Conservation (phyloP, 2,329 filamentous ascomycete genomes). For the Colletotrichum sp. region DNA sequence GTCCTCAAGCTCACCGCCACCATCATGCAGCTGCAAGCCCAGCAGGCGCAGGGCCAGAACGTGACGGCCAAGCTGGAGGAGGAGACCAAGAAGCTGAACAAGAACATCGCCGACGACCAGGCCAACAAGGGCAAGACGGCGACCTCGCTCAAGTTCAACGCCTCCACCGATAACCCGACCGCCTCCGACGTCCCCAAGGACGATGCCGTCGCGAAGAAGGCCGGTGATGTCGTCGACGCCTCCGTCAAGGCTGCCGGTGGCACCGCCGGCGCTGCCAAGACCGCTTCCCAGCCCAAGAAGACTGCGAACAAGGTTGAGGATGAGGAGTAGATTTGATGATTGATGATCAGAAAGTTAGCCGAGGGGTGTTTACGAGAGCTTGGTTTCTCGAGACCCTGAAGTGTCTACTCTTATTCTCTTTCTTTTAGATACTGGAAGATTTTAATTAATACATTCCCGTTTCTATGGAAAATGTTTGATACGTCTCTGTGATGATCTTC, state of each 20-base stretch:
- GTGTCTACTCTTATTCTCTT: background rate
- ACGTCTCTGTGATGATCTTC: background rate
- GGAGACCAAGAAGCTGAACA: slow-evolving; percentile 57
- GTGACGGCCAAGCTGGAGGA: slow-evolving; percentile 46
- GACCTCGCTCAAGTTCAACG: slow-evolving; percentile 28
- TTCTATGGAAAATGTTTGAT: background rate
- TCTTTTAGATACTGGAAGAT: background rate
- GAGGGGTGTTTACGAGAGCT: background rate
- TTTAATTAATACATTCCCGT: background rate
- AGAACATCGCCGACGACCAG: slow-evolving; percentile 54
- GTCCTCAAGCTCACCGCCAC: slow-evolving; percentile 60
- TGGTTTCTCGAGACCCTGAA: background rate
- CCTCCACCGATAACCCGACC: slow-evolving; percentile 18
- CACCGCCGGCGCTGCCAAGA: background rate
- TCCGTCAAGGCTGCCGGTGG: background rate
- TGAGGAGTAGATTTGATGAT: background rate
- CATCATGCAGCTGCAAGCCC: slow-evolving; percentile 51
- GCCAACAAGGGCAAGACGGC: slow-evolving; percentile 50
- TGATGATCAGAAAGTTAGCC: background rate
- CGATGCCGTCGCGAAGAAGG: background rate
- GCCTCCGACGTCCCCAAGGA: slow-evolving; percentile 11
- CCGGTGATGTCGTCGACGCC: background rate
- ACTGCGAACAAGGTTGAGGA: slow-evolving; percentile 26
- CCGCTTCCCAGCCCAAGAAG: background rate
- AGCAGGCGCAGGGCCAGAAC: slow-evolving; percentile 55